phyloP scores from a whole-genome alignment of 169 alveolate genomes.

The Eimeria falciformis region DNA sequence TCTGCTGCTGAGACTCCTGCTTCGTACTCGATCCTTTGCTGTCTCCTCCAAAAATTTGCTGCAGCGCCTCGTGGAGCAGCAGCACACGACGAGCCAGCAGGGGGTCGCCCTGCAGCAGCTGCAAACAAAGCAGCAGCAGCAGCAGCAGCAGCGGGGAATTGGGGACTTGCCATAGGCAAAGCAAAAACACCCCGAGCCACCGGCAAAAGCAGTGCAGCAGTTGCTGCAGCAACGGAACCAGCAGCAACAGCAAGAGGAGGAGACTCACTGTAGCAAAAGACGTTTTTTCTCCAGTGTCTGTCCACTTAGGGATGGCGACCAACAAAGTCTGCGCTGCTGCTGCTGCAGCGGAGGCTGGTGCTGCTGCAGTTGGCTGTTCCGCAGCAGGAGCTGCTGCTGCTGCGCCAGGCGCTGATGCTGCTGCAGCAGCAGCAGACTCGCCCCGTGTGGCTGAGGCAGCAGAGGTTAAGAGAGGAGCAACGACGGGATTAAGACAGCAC shows the following conservation, averaged over 20 bases:
- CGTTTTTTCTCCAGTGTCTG: not conserved
- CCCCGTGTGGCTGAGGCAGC: not conserved
- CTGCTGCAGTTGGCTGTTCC: conserved; percentile 1
- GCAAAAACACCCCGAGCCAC: too few species aligned
- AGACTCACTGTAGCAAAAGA: not conserved
- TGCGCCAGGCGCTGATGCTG: conserved; percentile 2
- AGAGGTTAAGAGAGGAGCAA: not conserved
- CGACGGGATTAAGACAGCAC: not conserved
- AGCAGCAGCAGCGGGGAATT: not conserved
- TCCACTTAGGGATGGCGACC: not conserved
- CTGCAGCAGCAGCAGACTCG: conserved; percentile 5
- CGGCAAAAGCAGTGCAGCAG: conserved; percentile 12
- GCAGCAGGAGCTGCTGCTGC: conserved; percentile 3
- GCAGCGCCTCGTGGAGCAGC: conserved; percentile 51
- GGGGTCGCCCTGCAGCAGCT: conserved; percentile 19
- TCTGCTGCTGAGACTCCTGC: not conserved
- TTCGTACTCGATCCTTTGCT: not conserved
- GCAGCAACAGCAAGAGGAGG: not conserved
- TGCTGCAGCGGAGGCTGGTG: not conserved
- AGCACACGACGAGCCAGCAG: conserved; percentile 22
- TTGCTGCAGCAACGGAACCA: not conserved
- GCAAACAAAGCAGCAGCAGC: not conserved
- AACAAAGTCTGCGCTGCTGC: not conserved
- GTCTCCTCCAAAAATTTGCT: not conserved
- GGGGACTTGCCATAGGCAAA: not conserved